phyloP scores from a whole-genome alignment of 1,284 basidiomycete species.

The Cutaneotrichosporon curvatum region DNA sequence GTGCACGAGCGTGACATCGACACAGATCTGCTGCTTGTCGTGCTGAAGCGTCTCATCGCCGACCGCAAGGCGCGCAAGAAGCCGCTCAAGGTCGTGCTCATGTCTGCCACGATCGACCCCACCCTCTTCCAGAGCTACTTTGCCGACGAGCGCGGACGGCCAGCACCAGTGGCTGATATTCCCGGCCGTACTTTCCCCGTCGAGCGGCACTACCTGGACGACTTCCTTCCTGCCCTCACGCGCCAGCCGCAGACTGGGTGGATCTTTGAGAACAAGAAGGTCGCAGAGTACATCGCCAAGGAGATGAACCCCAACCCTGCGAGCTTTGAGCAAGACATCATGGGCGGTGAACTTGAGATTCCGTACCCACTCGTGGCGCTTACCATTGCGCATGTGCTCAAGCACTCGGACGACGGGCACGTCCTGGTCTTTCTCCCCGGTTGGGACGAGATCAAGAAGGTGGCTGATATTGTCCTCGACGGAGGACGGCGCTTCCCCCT shows the following conservation, averaged over 20 bases:
- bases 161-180: slow-evolving; percentile 71
- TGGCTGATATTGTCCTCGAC: slow-evolving; percentile 62
- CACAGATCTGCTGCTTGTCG: slow-evolving; percentile 84
- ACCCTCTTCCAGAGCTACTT: slow-evolving; percentile 85
- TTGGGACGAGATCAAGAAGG: slow-evolving; percentile 74
- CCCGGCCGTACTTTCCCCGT: slow-evolving; percentile 93
- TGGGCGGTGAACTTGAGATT: slow-evolving; percentile 66
- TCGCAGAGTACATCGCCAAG: slow-evolving; percentile 65
- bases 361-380: slow-evolving; percentile 77
- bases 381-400: slow-evolving; percentile 70
- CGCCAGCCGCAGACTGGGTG: slow-evolving; percentile 51
- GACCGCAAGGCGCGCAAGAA: slow-evolving; percentile 66
- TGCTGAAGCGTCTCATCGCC: slow-evolving; percentile 75
- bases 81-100: slow-evolving; percentile 81
- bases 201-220: slow-evolving; percentile 71
- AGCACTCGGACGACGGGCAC: slow-evolving; percentile 72
- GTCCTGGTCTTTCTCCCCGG: slow-evolving; percentile 68
- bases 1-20: slow-evolving; percentile 95
- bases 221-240: slow-evolving; percentile 57
- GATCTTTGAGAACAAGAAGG: slow-evolving; percentile 66
- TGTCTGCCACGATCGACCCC: slow-evolving; percentile 94
- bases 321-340: slow-evolving; percentile 29
- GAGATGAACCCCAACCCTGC: slow-evolving; percentile 55
- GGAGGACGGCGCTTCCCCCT: slow-evolving; percentile 49
- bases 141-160: slow-evolving; percentile 54